Conservation (phyloP, 441 rosid species). For the Populus hybrid region DNA sequence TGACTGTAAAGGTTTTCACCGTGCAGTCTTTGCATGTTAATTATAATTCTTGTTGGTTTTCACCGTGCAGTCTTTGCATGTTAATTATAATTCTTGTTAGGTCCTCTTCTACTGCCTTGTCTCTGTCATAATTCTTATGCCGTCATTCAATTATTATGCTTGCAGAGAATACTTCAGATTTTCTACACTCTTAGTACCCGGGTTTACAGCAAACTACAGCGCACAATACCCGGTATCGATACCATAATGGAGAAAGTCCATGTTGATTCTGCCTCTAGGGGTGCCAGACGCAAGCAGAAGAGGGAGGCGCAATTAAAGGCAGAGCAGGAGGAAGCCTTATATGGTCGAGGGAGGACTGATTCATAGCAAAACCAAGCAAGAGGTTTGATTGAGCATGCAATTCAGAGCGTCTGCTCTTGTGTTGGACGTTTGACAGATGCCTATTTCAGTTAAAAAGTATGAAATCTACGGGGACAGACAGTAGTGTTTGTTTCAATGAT, state of each 20-base stretch:
- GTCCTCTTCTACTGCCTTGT: neutral
- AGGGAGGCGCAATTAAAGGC: conserved; percentile 41
- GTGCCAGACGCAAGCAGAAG: conserved; percentile 33
- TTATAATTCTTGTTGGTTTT: neutral
- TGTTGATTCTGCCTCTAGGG: conserved; percentile 33
- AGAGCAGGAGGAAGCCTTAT: conserved; percentile 22
- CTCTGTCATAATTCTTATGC: conserved; percentile 3
- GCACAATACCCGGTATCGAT: conserved; percentile 56
- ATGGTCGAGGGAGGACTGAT: neutral
- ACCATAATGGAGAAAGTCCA: conserved; percentile 50
- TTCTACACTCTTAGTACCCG: conserved; percentile 37
- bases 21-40: neutral
- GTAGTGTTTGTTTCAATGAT: neutral
- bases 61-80: neutral
- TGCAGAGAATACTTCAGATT: conserved; percentile 46
- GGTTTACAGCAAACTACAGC: conserved; percentile 34
- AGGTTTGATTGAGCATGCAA: conserved; percentile 3
- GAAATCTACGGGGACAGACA: neutral
- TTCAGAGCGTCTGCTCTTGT: conserved; percentile 5
- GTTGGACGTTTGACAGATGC: neutral
- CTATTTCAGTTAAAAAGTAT: neutral
- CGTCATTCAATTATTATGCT: neutral
- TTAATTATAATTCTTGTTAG: neutral
- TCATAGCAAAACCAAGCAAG: neutral
- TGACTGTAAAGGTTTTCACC: neutral